A percentile compares a stretch with the other conserved stretches of the same genome.
Conservation (phyloP, 768 basidiomycete genomes). For the Heimioporus sp. region DNA sequence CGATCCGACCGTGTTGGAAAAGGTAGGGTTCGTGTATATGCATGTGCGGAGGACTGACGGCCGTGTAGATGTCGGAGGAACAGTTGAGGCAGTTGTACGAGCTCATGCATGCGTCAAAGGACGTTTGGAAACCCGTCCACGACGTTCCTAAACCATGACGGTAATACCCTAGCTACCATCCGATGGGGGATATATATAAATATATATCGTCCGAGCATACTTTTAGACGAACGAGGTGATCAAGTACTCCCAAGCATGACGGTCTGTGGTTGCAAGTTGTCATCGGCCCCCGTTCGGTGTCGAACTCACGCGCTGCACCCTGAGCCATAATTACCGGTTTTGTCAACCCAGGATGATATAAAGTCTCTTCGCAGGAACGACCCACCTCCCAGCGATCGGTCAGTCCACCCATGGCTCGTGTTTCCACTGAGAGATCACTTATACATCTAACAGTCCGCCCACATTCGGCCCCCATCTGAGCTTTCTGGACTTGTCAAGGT, state of each 20-base stretch:
- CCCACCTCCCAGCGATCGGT: too few relatives aligned
- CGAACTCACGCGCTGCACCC: constrained; percentile 5
- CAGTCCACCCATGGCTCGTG: not conserved
- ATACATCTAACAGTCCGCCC: too few relatives aligned
- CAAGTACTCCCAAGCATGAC: constrained; percentile 1
- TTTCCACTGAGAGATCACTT: not conserved
- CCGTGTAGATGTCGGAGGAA: constrained; percentile 74
- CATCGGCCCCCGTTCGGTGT: not conserved
- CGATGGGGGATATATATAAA: not conserved
- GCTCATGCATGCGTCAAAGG: constrained; percentile 88
- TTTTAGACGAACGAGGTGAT: not conserved
- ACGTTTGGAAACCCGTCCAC: constrained; percentile 70
- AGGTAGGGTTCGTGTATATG: constrained; percentile 43
- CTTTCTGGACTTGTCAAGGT: too few relatives aligned
- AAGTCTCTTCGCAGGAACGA: not conserved
- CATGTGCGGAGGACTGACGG: not conserved
- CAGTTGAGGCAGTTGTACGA: constrained; percentile 94
- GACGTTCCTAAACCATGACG: constrained; percentile 14
- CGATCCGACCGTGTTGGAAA: constrained; percentile 71
- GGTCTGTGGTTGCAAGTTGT: not conserved
- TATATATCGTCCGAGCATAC: constrained; percentile 7
- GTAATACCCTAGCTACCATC: not conserved
- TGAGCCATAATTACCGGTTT: constrained; percentile 2
- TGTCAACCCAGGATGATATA: constrained; percentile 12
- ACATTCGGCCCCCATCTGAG: too few relatives aligned